Base-by-base conservation (phyloP, 306 rosid species). In the Gillenia trifoliata region DNA sequence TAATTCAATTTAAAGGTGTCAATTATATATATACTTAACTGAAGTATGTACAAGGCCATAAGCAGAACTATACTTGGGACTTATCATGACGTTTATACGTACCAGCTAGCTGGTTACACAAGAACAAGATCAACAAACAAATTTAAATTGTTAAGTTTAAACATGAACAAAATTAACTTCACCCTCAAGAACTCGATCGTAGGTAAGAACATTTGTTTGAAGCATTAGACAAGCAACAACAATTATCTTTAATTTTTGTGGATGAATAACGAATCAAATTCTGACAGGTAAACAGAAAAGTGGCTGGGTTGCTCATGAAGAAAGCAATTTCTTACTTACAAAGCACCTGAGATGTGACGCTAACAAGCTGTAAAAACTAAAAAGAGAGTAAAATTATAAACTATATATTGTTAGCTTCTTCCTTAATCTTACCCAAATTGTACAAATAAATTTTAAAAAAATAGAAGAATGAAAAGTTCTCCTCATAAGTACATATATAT, bases 341-440 rank as follows among this genome's bases (percentile, higher is more conserved):
- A 72, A 63, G 76, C 6, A 23, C 11, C 25, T n/a, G 28, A 11
- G 68, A 55, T 38, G 22, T 19, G 62, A 34, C 57, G 64, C 33
- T 45, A 31, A 15, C 66, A 16, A 4, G 34, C 47, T 3, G 47
- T 70, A 30, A 70, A 36, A 8, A 8, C 40, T 36, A 36, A 36
- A 70, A 34, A 33, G 49, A 12, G n/a, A 12, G 4, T 43, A 20
- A 26, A 20, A 36, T n/a, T 19, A 2, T 13, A 17, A 33, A 38
- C 40, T 77, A 43, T 59, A 22, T 15, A 36, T 52, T 52, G 56
- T 47, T 71, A 36, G 66, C 71, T 49, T 76, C 71, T 57, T 66
- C 41, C 31, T 8, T 10, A 65, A 25, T 65, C 64, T 56, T 15
- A 31, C 16, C 55, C 69, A 9, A 55, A 36, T 38, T n/a, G 4